Percentiles rank a stretch among this genome's conserved stretches.
These are phyloP conservation scores for Ormosia semicastrata DNA, from an alignment of 306 rosid species.

Conservation along the genomic window DNA sequence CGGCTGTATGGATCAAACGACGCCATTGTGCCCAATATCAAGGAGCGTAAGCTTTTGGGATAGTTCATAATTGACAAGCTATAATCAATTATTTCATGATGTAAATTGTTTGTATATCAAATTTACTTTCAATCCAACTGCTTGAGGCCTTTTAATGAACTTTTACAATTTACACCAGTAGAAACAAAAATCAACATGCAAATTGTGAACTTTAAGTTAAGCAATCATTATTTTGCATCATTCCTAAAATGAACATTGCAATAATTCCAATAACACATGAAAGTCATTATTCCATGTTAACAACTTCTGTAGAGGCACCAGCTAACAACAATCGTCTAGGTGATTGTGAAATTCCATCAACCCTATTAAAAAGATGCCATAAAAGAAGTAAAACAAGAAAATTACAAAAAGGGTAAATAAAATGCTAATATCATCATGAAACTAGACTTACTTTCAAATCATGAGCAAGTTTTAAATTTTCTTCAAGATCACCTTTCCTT, in stretches of 20 bases:
- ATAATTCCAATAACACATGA: not conserved
- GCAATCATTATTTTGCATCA: not conserved
- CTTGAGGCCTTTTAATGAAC: not conserved
- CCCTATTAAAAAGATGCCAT: not conserved
- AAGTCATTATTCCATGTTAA: not conserved
- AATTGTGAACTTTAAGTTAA: not conserved
- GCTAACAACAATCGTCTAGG: not conserved
- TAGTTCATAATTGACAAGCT: not conserved
- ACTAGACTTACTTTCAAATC: conserved; percentile 70
- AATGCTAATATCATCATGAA: conserved; percentile 1
- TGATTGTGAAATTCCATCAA: not conserved
- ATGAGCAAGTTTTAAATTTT: conserved; percentile 73
- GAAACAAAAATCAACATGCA: not conserved
- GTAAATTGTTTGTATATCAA: not conserved
- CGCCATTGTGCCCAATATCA: too few species aligned
- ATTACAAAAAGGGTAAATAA: conserved; percentile 5
- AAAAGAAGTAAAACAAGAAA: not conserved
- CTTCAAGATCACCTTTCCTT: conserved; percentile 88
- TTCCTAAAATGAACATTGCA: not conserved
- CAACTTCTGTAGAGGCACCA: not conserved
- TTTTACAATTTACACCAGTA: not conserved
- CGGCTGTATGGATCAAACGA: too few species aligned
- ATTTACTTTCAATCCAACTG: not conserved
- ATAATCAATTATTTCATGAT: not conserved
- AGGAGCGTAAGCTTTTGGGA: not conserved